A percentile compares a stretch with the other conserved stretches of the same genome.
Conservation (phyloP, 2,329 filamentous ascomycete species). For the Mycosphaerella sp. region DNA sequence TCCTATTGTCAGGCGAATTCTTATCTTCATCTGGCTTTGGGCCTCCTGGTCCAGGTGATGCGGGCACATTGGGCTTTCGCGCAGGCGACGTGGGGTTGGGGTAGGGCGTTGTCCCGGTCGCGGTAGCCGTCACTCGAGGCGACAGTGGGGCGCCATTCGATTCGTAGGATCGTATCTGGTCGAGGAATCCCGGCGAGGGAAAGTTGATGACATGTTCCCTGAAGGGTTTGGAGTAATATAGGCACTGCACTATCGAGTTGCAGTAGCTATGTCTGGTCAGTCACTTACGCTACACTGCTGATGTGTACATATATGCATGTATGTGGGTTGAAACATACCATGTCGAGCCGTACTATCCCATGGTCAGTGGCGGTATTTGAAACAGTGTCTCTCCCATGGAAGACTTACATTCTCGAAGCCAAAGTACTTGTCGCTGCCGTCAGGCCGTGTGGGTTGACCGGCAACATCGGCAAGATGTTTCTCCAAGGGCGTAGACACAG, state of each 20-base stretch:
- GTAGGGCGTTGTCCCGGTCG: constrained; percentile 35
- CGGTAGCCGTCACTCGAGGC: constrained; percentile 36
- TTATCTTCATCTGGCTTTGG: constrained; percentile 80
- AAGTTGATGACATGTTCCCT: constrained; percentile 92
- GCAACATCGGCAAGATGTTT: constrained; percentile 78
- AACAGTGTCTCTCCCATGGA: not conserved
- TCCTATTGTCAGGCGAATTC: constrained; percentile 94
- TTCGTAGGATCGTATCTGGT: constrained; percentile 54
- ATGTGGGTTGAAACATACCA: constrained; percentile 57
- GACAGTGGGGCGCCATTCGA: constrained; percentile 27
- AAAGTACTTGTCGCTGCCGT: constrained; percentile 97
- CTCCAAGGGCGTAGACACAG: constrained; percentile 54
- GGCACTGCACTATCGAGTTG: constrained; percentile 95
- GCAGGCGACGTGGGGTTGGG: constrained; percentile 32
- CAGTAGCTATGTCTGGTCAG: constrained; percentile 63
- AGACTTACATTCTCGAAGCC: constrained; percentile 89
- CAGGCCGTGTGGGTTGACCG: constrained; percentile 64
- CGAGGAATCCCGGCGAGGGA: constrained; percentile 64
- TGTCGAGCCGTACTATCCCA: constrained; percentile 81
- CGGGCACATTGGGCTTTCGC: constrained; percentile 49
- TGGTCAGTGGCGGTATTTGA: constrained; percentile 13
- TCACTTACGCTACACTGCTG: constrained; percentile 5
- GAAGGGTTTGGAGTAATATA: constrained; percentile 93
- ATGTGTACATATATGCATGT: too few relatives aligned
- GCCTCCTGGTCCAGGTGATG: constrained; percentile 50